Evolutionary conservation across 257 asterid genomes (phyloP), one percentile per base, ranked within the genome.

Genomic region (Gentiana macrophylla): DNA sequence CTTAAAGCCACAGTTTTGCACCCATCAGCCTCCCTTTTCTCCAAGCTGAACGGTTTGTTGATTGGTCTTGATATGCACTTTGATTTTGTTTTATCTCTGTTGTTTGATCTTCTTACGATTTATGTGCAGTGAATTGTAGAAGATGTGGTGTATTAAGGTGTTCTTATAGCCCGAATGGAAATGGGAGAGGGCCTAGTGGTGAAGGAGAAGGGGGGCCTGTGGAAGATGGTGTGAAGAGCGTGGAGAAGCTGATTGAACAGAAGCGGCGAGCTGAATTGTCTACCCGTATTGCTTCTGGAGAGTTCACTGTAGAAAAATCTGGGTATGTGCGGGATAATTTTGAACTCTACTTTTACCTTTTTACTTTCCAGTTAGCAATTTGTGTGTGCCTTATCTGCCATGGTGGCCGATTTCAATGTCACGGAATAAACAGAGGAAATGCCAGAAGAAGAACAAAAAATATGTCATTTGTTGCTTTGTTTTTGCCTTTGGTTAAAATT

Each of bases 241-340:
- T 72, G 74, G 89, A 85, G 58, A 79, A 67, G 74, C 70, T 74
- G 62, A 59, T 72, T 57, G 78, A 86, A 56, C 84, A 77, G 75
- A 89, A 84, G 70, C 77, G 83, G 37, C 74, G 90, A 51, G 94
- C 88, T 50, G 86, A 84, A 70, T 79, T 89, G 65, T 86, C 95
- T 65, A 82, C 90, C 62, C 89, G 97, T 15, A 89, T 89, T 50
- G 87, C 94, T 59, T 79, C 94, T 52, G 95, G 94, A 33, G 89
- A 70, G 70, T 89, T 89, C 24, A 86, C 95, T 46, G 95, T 83
- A 32, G 80, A 80, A 61, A 76, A 81, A 62, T 45, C 81, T 54
- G 80, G 94, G 95, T 83, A 80, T 15, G 13, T 37, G 24, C 24
- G 24, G 2, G 49, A 12, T 4, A 54, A 35, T 9, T 13, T 37